phyloP scores from a whole-genome alignment of 2,329 filamentous ascomycete species.

The Fusarium protoensiforme region DNA sequence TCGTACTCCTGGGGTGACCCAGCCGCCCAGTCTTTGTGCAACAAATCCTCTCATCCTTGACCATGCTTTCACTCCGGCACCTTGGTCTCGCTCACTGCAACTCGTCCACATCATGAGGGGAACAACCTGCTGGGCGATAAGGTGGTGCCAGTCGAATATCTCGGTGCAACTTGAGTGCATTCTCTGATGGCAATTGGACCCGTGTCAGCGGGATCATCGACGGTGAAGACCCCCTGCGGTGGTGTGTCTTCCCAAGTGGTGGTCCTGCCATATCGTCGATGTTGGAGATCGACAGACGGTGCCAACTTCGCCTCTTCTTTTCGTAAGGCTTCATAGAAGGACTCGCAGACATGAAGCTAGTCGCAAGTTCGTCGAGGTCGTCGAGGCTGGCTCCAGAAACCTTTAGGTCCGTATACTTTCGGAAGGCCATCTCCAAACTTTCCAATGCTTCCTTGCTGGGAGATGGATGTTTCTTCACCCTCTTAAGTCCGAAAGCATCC shows the following conservation, averaged over 20 bases:
- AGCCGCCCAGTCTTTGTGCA: neutral
- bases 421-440: conserved; percentile 50
- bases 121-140: conserved; percentile 38
- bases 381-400: conserved; percentile 19
- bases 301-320: conserved; percentile 42
- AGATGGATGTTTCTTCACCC: conserved; percentile 58
- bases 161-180: conserved; percentile 29
- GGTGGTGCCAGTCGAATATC: conserved; percentile 41
- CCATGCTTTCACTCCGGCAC: neutral
- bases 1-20: neutral
- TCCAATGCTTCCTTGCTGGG: conserved; percentile 56
- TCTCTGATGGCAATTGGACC: conserved; percentile 22
- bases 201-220: conserved; percentile 9
- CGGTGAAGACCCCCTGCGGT: conserved; percentile 27
- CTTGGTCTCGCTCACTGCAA: conserved; percentile 40
- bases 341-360: conserved; percentile 20
- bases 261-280: conserved; percentile 25
- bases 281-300: conserved; percentile 14
- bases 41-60: too few relatives aligned
- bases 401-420: conserved; percentile 44
- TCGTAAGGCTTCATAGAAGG: conserved; percentile 39
- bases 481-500: conserved; percentile 13
- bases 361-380: conserved; percentile 47
- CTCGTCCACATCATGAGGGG: conserved; percentile 48
- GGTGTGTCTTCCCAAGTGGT: conserved; percentile 4